phyloP scores from a whole-genome alignment of 805 yeast species.

The Hanseniaspora singularis region DNA sequence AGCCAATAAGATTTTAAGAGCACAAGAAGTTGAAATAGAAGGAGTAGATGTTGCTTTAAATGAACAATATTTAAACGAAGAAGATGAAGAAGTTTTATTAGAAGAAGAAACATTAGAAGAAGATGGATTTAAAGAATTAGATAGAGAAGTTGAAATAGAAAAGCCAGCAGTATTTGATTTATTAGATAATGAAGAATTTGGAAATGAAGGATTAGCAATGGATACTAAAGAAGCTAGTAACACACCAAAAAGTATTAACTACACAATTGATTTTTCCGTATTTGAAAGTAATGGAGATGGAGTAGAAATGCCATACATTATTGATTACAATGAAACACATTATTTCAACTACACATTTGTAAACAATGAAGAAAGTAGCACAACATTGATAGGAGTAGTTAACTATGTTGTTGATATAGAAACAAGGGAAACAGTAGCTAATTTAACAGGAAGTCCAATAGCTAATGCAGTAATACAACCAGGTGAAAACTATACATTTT shows the following conservation, averaged over 20 bases:
- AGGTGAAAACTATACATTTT: constrained; percentile 39
- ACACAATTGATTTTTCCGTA: constrained; percentile 39
- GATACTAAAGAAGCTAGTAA: constrained; percentile 19
- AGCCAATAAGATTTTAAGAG: neutral
- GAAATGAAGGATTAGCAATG: neutral
- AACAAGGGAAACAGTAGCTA: constrained; percentile 41
- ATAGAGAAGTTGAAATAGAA: neutral
- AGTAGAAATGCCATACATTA: constrained; percentile 33
- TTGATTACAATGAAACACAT: constrained; percentile 42
- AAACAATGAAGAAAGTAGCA: constrained; percentile 42
- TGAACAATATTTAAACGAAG: neutral
- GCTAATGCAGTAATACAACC: constrained; percentile 47
- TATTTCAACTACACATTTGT: constrained; percentile 40
- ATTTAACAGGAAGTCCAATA: constrained; percentile 51
- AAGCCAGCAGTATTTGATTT: neutral
- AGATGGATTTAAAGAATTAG: neutral
- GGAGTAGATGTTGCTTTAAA: constrained; percentile 16
- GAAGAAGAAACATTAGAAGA: neutral
- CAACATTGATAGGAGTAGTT: constrained; percentile 53
- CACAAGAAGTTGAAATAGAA: neutral
- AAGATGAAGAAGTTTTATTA: neutral
- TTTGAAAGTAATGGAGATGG: constrained; percentile 33
- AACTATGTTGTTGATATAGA: constrained; percentile 50
- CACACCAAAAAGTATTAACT: constrained; percentile 32
- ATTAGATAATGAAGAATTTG: neutral